phyloP scores from a whole-genome alignment of 495 filamentous ascomycete species.

The Neurospora sp. region DNA sequence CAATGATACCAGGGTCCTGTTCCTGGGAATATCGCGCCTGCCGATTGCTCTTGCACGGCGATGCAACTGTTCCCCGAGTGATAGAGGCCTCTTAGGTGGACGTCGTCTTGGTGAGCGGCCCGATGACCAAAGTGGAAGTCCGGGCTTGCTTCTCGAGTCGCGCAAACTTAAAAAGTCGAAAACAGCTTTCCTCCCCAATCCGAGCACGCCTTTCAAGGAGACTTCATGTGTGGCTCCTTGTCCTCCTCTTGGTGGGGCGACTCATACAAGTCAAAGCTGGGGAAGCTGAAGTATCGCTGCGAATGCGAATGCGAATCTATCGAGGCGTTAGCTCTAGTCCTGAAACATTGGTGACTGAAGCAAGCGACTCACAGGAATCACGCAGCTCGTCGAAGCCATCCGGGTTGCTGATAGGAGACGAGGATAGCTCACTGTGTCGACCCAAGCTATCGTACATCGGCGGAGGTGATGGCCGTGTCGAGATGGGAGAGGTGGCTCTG shows the following conservation, averaged over 20 bases:
- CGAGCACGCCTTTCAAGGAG: slow-evolving; percentile 11
- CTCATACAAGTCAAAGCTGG: slow-evolving; percentile 44
- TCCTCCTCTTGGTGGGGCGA: slow-evolving; percentile 28
- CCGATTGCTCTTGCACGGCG: neutral
- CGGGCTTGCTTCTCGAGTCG: neutral
- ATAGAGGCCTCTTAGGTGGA: neutral
- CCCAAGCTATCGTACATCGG: slow-evolving; percentile 23
- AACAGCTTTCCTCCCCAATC: neutral
- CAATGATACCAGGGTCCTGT: neutral
- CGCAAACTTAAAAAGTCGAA: neutral
- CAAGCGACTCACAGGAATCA: slow-evolving; percentile 14
- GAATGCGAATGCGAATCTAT: slow-evolving; percentile 15
- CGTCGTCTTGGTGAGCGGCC: neutral
- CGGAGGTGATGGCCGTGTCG: slow-evolving; percentile 18
- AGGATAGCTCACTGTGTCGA: slow-evolving; percentile 16
- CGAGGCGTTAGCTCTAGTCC: slow-evolving; percentile 4
- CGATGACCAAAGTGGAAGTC: neutral
- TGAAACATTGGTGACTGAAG: neutral
- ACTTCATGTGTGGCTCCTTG: slow-evolving; percentile 19
- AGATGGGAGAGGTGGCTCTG: slow-evolving; percentile 23
- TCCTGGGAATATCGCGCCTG: neutral
- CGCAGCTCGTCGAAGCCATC: slow-evolving; percentile 18
- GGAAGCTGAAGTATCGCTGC: slow-evolving; percentile 46
- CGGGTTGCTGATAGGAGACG: slow-evolving; percentile 21
- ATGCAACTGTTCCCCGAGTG: neutral